Evolutionary conservation across 1,139 yeast genomes (phyloP).

Genomic region (Sugiyamaella xylanicola): DNA sequence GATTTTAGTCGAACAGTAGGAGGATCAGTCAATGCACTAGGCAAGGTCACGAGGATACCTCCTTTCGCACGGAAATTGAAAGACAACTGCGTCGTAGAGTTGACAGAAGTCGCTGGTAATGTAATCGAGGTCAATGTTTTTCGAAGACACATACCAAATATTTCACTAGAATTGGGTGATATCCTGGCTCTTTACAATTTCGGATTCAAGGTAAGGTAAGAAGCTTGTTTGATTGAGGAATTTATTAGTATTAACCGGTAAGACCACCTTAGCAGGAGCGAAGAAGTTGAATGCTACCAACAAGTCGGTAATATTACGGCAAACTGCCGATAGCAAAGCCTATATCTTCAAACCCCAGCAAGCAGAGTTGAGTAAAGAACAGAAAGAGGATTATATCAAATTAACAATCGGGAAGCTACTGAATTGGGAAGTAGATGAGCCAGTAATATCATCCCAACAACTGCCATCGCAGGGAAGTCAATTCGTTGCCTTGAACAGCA

Average conservation of each 20-base stretch:
- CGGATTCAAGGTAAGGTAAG: not conserved
- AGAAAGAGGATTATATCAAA: not conserved
- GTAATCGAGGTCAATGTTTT: not conserved
- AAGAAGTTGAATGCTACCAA: not conserved
- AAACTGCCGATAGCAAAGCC: not conserved
- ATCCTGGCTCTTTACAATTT: not conserved
- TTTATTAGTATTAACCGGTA: too few species aligned
- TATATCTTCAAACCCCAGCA: not conserved
- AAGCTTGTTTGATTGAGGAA: not conserved
- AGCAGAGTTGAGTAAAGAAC: not conserved
- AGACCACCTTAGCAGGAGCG: not conserved
- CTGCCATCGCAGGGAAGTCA: too few species aligned
- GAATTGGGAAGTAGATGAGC: not conserved
- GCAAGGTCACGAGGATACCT: not conserved
- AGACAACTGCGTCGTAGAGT: not conserved
- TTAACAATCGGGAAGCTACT: not conserved
- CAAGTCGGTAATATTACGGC: not conserved
- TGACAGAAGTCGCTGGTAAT: not conserved
- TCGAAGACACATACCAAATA: not conserved
- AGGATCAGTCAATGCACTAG: not conserved
- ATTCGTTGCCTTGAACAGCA: too few species aligned
- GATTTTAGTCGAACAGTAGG: not conserved
- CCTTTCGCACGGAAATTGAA: not conserved
- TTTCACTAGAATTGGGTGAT: not conserved
- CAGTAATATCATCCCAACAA: not conserved